Evolutionary conservation across 768 basidiomycete species (phyloP).

Genomic region (Austroboletus eburneus): DNA sequence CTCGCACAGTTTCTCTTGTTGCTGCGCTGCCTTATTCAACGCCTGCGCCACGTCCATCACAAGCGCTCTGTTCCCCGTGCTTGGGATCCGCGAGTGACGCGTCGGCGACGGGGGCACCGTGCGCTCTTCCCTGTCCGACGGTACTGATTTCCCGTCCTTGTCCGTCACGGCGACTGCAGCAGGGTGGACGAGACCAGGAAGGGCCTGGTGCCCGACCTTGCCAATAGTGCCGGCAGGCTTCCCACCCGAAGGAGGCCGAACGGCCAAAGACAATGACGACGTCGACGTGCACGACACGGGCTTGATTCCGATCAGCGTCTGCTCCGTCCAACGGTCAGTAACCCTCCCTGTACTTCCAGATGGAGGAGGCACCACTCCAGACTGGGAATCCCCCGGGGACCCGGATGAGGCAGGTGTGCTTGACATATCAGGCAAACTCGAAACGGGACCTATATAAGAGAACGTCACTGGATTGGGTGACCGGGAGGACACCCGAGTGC

Average conservation of each 20-base stretch:
- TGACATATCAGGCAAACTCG: conserved; percentile 1
- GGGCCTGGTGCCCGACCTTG: conserved; percentile 37
- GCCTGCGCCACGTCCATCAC: conserved; percentile 79
- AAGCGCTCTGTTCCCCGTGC: conserved; percentile 62
- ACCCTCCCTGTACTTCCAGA: conserved; percentile 15
- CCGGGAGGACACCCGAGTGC: background rate
- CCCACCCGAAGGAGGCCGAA: conserved; percentile 4
- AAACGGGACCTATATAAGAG: conserved; percentile 3
- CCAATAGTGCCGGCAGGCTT: conserved; percentile 19
- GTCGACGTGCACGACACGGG: conserved; percentile 3
- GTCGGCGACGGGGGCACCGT: conserved; percentile 31
- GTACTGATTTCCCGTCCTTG: conserved; percentile 2
- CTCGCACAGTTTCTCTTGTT: background rate
- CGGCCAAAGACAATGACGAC: no score
- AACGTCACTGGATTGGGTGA: conserved; percentile 1
- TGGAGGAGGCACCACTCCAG: background rate
- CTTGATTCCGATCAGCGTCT: conserved; percentile 32
- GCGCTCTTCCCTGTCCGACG: conserved; percentile 20
- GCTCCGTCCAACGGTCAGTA: conserved; percentile 32
- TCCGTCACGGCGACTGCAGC: background rate
- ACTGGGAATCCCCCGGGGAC: background rate
- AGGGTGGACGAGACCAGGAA: conserved; percentile 37
- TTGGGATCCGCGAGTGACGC: conserved; percentile 56
- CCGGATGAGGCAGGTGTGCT: background rate
- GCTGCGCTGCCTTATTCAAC: conserved; percentile 37